Conservation (phyloP, 129 eudicot species). For the Centrapalus pauciflorus region DNA sequence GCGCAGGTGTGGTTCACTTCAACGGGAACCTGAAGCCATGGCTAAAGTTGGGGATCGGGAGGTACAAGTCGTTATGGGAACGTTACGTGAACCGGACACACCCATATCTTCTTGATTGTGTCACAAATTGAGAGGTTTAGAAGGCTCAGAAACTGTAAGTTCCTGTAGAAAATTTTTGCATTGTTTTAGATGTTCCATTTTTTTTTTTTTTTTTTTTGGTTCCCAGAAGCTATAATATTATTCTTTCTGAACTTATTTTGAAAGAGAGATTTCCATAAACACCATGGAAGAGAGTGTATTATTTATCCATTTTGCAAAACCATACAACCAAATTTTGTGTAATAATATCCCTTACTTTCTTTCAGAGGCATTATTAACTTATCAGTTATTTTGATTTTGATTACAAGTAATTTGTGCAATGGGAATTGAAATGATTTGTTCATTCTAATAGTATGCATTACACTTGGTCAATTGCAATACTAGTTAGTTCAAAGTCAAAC, state of each 20-base stretch:
- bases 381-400: neutral
- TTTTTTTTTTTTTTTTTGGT: neutral
- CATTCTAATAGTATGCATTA: too few species aligned
- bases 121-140: conserved; percentile 32
- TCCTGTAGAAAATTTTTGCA: conserved; percentile 33
- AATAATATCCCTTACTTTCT: neutral
- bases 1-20: conserved; percentile 72
- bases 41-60: conserved; percentile 57
- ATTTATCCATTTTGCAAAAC: conserved; percentile 26
- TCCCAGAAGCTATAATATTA: neutral
- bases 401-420: too few species aligned
- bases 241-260: neutral
- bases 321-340: conserved; percentile 30
- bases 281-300: conserved; percentile 28
- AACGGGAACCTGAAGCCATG: conserved; percentile 86
- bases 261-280: conserved; percentile 22
- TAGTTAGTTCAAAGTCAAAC: too few species aligned
- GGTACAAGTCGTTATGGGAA: conserved; percentile 72
- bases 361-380: too few species aligned
- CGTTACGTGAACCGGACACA: conserved; percentile 53
- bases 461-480: too few species aligned
- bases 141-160: conserved; percentile 8
- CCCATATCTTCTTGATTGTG: conserved; percentile 57
- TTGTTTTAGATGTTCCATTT: conserved; percentile 20
- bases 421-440: too few species aligned